A percentile compares a stretch with the other conserved stretches of the same genome.
These are phyloP conservation scores for Funneliformis caledonium DNA, from an alignment of 371 early-diverging fungal genomes.

Conservation along the genomic window DNA sequence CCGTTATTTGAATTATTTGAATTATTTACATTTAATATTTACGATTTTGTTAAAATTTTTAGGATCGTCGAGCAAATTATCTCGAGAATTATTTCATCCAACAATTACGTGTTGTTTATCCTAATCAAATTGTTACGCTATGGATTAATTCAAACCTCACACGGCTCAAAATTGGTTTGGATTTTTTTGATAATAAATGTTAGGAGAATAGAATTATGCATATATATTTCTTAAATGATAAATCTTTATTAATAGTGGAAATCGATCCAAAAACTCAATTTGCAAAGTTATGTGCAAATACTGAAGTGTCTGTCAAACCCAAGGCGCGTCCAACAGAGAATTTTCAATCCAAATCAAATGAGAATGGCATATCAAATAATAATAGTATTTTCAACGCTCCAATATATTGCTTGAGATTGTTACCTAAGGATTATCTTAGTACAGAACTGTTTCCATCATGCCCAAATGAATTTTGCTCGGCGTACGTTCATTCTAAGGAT, in stretches of 20 bases:
- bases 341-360: constrained; percentile 39
- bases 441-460: constrained; percentile 34
- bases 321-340: constrained; percentile 35
- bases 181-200: constrained; percentile 1
- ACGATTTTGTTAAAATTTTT: neutral
- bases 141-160: constrained; percentile 70
- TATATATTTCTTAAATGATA: neutral
- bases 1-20: neutral
- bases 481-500: constrained; percentile 47
- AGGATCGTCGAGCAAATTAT: constrained; percentile 82
- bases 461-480: constrained; percentile 42
- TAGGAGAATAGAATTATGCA: neutral
- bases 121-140: constrained; percentile 69
- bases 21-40: neutral
- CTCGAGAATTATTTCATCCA: constrained; percentile 79
- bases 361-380: constrained; percentile 44
- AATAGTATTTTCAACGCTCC: constrained; percentile 40
- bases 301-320: constrained; percentile 52
- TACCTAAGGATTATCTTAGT: constrained; percentile 45
- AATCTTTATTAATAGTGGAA: constrained; percentile 52
- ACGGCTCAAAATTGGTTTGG: constrained; percentile 53
- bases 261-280: constrained; percentile 61
- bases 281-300: constrained; percentile 65
- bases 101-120: constrained; percentile 75
- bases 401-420: constrained; percentile 46